Percentiles rank a stretch among this genome's conserved stretches.
phyloP scores from a whole-genome alignment of 148 eudicot species.

The Camellia sinensis region DNA sequence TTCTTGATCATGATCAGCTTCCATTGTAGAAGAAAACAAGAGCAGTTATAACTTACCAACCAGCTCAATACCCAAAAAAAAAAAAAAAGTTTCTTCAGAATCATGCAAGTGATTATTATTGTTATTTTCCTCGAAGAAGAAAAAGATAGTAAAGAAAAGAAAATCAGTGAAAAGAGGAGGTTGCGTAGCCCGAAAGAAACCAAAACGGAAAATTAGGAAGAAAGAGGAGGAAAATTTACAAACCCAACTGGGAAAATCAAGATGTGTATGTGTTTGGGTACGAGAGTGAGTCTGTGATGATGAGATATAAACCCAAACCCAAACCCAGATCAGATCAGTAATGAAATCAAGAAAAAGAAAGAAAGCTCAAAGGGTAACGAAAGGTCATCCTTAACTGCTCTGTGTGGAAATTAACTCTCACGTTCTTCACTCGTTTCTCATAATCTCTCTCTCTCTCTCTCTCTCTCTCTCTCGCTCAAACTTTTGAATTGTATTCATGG shows the following conservation, averaged over 20 bases:
- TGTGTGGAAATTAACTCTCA: slow-evolving; percentile 17
- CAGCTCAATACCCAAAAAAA: not conserved
- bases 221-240: not conserved
- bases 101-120: not conserved
- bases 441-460: slow-evolving; percentile 8
- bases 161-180: not conserved
- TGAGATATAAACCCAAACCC: not conserved
- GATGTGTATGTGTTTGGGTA: too few species aligned
- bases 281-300: too few species aligned
- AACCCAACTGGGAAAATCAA: too few species aligned
- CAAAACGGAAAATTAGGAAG: not conserved
- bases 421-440: slow-evolving; percentile 21
- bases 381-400: slow-evolving; percentile 12
- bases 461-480: slow-evolving; percentile 2
- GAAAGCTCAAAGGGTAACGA: not conserved
- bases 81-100: too few species aligned
- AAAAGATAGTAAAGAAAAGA: not conserved
- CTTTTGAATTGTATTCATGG: slow-evolving; percentile 4
- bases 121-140: not conserved
- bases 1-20: not conserved
- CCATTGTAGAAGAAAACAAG: slow-evolving; percentile 17
- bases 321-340: not conserved
- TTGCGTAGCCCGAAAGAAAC: slow-evolving; percentile 19
- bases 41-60: not conserved
- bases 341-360: slow-evolving; percentile 1